These are phyloP conservation scores for Aspergillus avenaceus DNA, from an alignment of 495 filamentous ascomycete genomes.

Conservation along the genomic window DNA sequence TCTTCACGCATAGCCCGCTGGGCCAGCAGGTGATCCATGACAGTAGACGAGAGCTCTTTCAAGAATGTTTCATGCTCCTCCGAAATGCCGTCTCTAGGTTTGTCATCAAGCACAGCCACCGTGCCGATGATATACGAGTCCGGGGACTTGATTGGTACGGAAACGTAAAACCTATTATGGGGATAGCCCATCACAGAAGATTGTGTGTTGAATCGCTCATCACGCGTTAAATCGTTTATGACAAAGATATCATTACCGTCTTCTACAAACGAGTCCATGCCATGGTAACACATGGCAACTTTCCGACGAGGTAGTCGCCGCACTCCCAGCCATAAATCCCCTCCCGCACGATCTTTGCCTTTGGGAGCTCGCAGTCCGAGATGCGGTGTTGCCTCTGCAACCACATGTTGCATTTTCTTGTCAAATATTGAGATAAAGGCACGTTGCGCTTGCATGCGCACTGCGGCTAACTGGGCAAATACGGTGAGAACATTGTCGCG, in stretches of 20 bases:
- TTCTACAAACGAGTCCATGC: constrained; percentile 14
- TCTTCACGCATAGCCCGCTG: constrained; percentile 4
- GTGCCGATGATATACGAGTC: constrained; percentile 58
- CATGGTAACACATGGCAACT: constrained; percentile 32
- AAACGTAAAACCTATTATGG: constrained; percentile 50
- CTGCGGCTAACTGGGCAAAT: constrained; percentile 55
- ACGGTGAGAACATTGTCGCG: constrained; percentile 54
- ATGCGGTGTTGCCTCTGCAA: constrained; percentile 55
- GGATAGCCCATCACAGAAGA: constrained; percentile 26
- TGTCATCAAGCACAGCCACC: constrained; percentile 52
- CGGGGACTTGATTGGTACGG: constrained; percentile 55
- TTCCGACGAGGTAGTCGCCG: constrained; percentile 36
- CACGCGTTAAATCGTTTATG: constrained; percentile 10
- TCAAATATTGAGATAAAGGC: constrained; percentile 53
- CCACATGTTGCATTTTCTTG: constrained; percentile 45
- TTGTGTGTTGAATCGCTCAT: constrained; percentile 25
- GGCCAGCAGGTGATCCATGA: constrained; percentile 24
- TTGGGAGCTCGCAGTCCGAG: constrained; percentile 35
- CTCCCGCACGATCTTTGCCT: constrained; percentile 19
- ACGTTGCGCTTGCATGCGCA: constrained; percentile 45
- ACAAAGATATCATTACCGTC: constrained; percentile 15
- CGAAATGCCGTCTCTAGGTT: constrained; percentile 24
- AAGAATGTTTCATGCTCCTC: constrained; percentile 21
- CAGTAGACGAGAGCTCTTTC: constrained; percentile 26
- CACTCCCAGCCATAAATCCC: constrained; percentile 36